Evolutionary conservation across 306 rosid genomes (phyloP).

Genomic region (Myrica gale): DNA sequence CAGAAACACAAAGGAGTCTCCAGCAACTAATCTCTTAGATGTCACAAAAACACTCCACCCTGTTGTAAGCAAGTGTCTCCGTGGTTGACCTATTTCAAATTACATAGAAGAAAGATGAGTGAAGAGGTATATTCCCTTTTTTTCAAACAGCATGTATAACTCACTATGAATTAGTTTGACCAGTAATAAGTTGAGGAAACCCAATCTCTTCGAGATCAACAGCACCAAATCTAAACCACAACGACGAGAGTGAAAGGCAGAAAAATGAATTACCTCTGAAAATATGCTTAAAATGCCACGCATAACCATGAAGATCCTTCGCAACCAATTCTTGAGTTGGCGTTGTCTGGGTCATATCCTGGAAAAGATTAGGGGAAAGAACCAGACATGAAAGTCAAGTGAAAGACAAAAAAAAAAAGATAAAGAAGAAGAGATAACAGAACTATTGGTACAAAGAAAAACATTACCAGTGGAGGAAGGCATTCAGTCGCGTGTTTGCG

Average conservation of each 20-base stretch:
- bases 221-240: conserved; percentile 1
- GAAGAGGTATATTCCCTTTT: background rate
- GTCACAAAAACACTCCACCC: conserved; percentile 99
- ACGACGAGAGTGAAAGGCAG: conserved; percentile 15
- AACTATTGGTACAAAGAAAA: conserved; percentile 1
- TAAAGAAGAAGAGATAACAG: background rate
- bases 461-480: conserved; percentile 80
- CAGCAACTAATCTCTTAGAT: conserved; percentile 86
- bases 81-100: conserved; percentile 77
- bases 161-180: background rate
- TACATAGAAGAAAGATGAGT: conserved; percentile 11
- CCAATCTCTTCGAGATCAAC: background rate
- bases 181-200: background rate
- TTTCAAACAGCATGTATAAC: background rate
- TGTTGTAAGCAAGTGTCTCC: conserved; percentile 92
- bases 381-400: conserved; percentile 15
- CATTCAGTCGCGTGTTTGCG: conserved; percentile 93
- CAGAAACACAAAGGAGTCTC: conserved; percentile 87
- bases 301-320: conserved; percentile 89
- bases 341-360: conserved; percentile 84
- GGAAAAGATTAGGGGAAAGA: conserved; percentile 5
- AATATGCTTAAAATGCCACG: conserved; percentile 95
- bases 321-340: conserved; percentile 95
- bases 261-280: conserved; percentile 61
- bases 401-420: conserved; percentile 3